Evolutionary conservation across 78 protist species (phyloP).

Genomic region (Isochrysis galbana): DNA sequence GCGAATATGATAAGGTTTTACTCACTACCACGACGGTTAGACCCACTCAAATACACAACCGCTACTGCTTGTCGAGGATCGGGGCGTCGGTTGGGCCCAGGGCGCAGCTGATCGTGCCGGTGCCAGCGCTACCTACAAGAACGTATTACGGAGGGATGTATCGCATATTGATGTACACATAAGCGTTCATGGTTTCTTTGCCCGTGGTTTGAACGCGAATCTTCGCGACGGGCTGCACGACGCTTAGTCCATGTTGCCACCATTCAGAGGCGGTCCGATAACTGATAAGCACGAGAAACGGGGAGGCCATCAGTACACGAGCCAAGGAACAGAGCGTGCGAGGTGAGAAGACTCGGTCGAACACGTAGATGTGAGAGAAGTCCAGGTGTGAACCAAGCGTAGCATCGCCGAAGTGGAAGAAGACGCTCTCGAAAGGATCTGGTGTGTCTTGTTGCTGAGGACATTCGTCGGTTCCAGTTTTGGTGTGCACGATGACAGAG

Average conservation of each 20-base stretch:
- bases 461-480: neutral
- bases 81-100: too few relatives aligned
- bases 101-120: too few relatives aligned
- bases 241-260: neutral
- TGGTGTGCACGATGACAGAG: neutral
- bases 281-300: neutral
- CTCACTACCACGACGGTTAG: too few relatives aligned
- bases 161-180: neutral
- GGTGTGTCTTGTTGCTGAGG: neutral
- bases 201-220: neutral
- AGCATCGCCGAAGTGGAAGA: neutral
- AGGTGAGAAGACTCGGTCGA: slow-evolving; percentile 7
- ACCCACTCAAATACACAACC: too few relatives aligned
- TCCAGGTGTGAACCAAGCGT: neutral
- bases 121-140: too few relatives aligned
- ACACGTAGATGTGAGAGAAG: neutral
- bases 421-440: neutral
- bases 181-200: neutral
- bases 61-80: too few relatives aligned
- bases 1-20: too few relatives aligned
- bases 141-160: neutral
- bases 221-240: neutral
- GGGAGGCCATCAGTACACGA: neutral
- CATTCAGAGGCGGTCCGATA: neutral
- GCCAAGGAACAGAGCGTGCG: neutral